Conservation (phyloP, 2,329 filamentous ascomycete genomes). For the Botrytis squamosa region DNA sequence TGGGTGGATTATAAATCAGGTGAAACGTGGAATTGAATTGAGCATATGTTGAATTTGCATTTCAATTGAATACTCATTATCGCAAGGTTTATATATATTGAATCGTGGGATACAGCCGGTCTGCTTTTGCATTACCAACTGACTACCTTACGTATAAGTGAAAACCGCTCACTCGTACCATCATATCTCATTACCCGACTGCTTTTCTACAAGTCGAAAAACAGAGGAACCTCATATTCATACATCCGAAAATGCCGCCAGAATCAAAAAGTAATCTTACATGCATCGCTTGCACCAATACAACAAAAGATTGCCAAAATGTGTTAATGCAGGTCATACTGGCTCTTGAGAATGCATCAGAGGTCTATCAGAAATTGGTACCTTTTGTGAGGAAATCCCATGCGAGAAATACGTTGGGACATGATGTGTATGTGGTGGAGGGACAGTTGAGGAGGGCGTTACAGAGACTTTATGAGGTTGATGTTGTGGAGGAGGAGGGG, state of each 20-base stretch:
- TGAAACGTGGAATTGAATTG: not conserved
- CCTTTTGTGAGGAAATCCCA: conserved; percentile 7
- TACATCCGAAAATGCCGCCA: conserved; percentile 4
- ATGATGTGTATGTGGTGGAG: not conserved
- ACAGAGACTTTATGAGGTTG: not conserved
- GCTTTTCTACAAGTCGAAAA: not conserved
- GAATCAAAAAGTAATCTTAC: not conserved
- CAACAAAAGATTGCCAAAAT: not conserved
- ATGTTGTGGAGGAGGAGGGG: not conserved
- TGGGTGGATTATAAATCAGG: not conserved
- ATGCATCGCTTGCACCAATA: not conserved
- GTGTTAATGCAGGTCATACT: not conserved
- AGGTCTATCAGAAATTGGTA: conserved; percentile 8
- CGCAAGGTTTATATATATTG: not conserved
- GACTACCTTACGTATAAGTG: not conserved
- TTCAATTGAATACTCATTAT: not conserved
- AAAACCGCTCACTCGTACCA: not conserved
- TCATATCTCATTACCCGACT: not conserved
- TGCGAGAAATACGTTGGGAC: conserved; percentile 5
- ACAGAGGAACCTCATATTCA: not conserved
- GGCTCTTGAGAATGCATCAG: not conserved
- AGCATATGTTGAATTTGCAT: not conserved
- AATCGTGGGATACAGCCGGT: not conserved
- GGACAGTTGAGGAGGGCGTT: not conserved
- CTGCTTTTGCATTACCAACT: not conserved